Percentiles rank a stretch among this genome's conserved stretches.
Conservation (phyloP, 768 basidiomycete genomes). For the Rhodotorula kratochvilovae region DNA sequence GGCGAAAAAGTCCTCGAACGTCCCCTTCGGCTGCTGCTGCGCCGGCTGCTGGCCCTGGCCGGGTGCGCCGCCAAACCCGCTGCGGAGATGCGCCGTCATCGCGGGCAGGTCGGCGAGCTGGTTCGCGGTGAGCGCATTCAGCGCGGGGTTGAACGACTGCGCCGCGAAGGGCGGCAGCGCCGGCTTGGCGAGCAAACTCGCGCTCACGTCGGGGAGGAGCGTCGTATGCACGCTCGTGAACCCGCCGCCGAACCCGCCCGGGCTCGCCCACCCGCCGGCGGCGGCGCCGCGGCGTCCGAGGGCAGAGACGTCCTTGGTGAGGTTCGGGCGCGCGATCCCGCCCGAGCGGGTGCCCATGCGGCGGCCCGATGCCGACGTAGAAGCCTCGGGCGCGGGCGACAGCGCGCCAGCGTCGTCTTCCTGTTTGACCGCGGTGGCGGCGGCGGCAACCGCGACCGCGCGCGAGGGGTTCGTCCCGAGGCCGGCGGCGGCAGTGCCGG, state of each 20-base stretch:
- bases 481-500: neutral
- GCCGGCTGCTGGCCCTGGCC: neutral
- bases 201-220: conserved; percentile 30
- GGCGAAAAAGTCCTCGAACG: conserved; percentile 41
- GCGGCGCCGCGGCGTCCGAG: neutral
- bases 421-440: conserved; percentile 10
- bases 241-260: conserved; percentile 20
- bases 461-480: conserved; percentile 37
- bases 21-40: conserved; percentile 9
- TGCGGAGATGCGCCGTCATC: conserved; percentile 39
- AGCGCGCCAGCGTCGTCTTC: conserved; percentile 22
- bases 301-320: conserved; percentile 48
- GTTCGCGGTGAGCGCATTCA: conserved; percentile 22
- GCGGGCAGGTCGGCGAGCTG: conserved; percentile 32
- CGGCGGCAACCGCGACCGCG: conserved; percentile 9
- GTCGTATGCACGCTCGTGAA: conserved; percentile 38
- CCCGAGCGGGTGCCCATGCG: conserved; percentile 39
- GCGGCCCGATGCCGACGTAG: conserved; percentile 21
- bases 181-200: conserved; percentile 11
- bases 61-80: neutral
- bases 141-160: conserved; percentile 36
- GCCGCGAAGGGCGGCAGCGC: neutral
- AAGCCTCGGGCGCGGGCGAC: conserved; percentile 17
- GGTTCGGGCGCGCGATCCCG: conserved; percentile 43
- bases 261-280: conserved; percentile 14